phyloP scores from a whole-genome alignment of 495 filamentous ascomycete genomes.

The Chlorociboria aeruginascens region DNA sequence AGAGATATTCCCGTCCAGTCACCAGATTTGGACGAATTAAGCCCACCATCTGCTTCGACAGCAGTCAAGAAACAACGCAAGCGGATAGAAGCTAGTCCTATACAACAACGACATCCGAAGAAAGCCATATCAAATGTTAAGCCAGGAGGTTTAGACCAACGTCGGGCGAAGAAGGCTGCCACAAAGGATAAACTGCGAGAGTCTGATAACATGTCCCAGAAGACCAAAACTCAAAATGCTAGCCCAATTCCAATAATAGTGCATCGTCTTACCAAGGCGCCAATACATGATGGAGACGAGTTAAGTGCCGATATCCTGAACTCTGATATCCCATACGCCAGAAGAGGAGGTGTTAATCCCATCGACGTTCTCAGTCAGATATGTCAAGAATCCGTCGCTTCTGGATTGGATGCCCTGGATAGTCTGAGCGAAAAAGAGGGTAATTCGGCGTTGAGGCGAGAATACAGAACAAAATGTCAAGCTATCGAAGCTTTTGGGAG shows the following conservation, averaged over 20 bases:
- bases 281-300: conserved; percentile 22
- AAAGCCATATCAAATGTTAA: not conserved
- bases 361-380: conserved; percentile 60
- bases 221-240: conserved; percentile 1
- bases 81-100: conserved; percentile 1
- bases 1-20: conserved; percentile 1
- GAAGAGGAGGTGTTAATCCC: conserved; percentile 52
- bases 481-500: conserved; percentile 55
- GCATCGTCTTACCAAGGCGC: conserved; percentile 12
- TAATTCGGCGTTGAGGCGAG: conserved; percentile 30
- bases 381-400: conserved; percentile 54
- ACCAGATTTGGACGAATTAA: conserved; percentile 1
- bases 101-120: conserved; percentile 14
- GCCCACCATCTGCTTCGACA: not conserved
- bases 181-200: not conserved
- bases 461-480: conserved; percentile 47
- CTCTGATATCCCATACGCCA: conserved; percentile 36
- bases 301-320: conserved; percentile 28
- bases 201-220: not conserved
- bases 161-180: conserved; percentile 6
- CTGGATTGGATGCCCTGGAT: conserved; percentile 32
- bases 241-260: conserved; percentile 18
- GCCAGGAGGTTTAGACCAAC: not conserved
- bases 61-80: too few relatives aligned
- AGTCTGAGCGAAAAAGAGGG: conserved; percentile 26